Base-by-base conservation (phyloP, 73 alveolate genomes). In the Paramecium primaurelia region DNA sequence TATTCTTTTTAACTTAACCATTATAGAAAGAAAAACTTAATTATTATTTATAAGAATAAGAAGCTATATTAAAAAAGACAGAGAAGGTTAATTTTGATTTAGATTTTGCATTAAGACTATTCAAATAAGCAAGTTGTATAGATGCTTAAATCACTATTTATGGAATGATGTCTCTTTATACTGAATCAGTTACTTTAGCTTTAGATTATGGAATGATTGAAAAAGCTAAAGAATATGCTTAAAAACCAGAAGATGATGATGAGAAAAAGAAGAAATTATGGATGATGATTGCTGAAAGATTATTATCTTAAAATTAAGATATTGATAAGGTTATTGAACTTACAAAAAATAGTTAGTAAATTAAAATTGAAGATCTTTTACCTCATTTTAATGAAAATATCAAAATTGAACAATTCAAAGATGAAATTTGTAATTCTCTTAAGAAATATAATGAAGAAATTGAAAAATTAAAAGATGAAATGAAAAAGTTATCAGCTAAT, bases 361-460 rank as follows among this genome's bases (percentile, higher is more conserved):
- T 98, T 45, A 98, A 98, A 90, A 97, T 98, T 28, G 99, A 98
- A 84, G 99, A 98, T 94, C 96, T 98, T 10, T 94, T 98, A 71
- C 99, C 99, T 18, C 94, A 95, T 44, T 97, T 98, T 92, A 98
- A 97, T 64, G 99, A 97, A 86, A 96, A 97, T 47, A 97, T 97
- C 1, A 98, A 97, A 91, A 97, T 98, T 20, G 99, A 97, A 88
- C 95, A 97, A 51, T 94, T 98, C 91, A 97, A 98, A 94, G 97
- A 95, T 64, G 98, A 98, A 71, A 95, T 98, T 51, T 98, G 99
- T 60, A 93, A 96, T 73, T 97, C 99, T 93, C 96, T 98, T 12
- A 97, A 94, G 86, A 97, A 96, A 44, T 98, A 98, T 88, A 98
- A 98, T 92, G 94, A 92, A 59, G 98, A 96, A 89, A 98, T 98